Conservation (phyloP, 1,139 yeast species). For the Suhomyces terraborum region DNA sequence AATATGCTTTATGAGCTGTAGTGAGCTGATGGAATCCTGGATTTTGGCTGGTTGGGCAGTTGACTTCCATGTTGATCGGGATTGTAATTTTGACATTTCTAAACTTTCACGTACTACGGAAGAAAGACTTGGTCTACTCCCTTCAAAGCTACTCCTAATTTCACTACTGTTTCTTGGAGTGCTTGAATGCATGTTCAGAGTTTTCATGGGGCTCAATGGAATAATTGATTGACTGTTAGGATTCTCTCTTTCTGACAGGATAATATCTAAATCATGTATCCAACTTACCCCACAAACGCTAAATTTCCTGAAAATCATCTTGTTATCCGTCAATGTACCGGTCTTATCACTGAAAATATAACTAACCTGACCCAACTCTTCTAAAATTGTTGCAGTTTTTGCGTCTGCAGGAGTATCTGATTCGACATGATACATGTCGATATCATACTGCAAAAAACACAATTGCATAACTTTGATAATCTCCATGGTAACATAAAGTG, state of each 20-base stretch:
- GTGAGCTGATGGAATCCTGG: slow-evolving; percentile 35
- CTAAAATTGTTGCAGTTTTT: slow-evolving; percentile 91
- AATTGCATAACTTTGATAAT: slow-evolving; percentile 88
- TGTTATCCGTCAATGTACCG: slow-evolving; percentile 91
- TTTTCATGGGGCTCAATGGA: slow-evolving; percentile 7
- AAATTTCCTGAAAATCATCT: slow-evolving; percentile 83
- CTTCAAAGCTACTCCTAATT: slow-evolving; percentile 9
- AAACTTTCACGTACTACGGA: slow-evolving; percentile 37
- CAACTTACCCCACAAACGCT: slow-evolving; percentile 87
- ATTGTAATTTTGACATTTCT: slow-evolving; percentile 22
- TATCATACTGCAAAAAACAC: slow-evolving; percentile 78
- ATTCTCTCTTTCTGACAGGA: slow-evolving; percentile 24
- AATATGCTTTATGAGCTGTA: slow-evolving; percentile 66
- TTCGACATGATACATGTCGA: slow-evolving; percentile 88
- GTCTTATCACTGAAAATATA: slow-evolving; percentile 95
- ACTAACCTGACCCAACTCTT: slow-evolving; percentile 95
- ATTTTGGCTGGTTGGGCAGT: slow-evolving; percentile 39
- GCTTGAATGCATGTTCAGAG: background rate
- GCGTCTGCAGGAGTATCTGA: slow-evolving; percentile 93
- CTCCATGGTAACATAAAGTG: slow-evolving; percentile 95
- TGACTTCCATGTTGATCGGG: slow-evolving; percentile 37
- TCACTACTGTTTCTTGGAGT: slow-evolving; percentile 14
- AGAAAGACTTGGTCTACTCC: slow-evolving; percentile 33
- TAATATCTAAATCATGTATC: slow-evolving; percentile 73
- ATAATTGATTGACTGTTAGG: slow-evolving; percentile 7